These are phyloP conservation scores for Patellifolia procumbens DNA, from an alignment of 179 eudicot species.

Conservation along the genomic window DNA sequence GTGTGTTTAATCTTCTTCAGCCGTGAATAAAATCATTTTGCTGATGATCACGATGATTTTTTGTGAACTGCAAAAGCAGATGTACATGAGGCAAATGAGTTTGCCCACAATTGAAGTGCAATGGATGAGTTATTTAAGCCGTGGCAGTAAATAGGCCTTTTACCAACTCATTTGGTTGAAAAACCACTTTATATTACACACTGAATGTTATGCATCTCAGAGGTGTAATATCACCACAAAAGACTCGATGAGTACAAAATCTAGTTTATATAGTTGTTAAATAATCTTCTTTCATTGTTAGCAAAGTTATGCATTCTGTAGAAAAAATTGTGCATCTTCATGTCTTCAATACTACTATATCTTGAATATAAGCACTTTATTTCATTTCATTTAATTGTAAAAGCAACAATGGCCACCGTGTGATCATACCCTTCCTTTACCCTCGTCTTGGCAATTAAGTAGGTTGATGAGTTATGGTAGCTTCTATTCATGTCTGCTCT, in stretches of 20 bases:
- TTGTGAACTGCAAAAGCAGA: not conserved
- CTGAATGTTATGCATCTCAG: not conserved
- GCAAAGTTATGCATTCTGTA: not conserved
- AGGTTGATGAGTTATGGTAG: not conserved
- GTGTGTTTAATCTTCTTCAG: not conserved
- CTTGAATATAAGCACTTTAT: not conserved
- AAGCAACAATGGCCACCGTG: not conserved
- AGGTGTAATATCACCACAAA: not conserved
- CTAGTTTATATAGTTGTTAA: not conserved
- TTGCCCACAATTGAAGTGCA: not conserved
- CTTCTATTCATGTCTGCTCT: not conserved
- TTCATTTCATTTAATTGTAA: not conserved
- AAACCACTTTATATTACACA: not conserved
- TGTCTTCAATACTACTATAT: not conserved
- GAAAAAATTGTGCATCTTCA: not conserved
- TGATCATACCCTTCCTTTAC: not conserved
- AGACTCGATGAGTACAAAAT: no score
- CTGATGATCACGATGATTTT: not conserved
- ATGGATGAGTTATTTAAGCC: not conserved
- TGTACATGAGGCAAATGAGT: not conserved
- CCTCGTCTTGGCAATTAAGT: not conserved
- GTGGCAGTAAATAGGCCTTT: not conserved
- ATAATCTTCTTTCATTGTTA: not conserved
- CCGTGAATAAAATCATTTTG: not conserved
- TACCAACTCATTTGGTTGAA: not conserved